Base-by-base conservation (phyloP, 129 eudicot genomes). In the Tagetes erecta region DNA sequence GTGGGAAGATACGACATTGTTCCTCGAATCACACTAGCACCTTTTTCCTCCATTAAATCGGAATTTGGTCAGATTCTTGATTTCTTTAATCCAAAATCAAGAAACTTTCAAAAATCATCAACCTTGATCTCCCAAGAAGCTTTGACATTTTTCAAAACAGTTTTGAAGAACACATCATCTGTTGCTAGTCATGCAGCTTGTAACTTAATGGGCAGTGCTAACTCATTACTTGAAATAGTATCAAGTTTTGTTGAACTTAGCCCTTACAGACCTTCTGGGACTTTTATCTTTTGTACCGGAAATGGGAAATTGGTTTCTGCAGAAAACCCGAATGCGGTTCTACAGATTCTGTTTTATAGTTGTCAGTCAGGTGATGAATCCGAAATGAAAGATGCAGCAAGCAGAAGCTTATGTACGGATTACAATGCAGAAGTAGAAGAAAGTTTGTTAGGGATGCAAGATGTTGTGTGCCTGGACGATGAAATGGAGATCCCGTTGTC, bases 261-360 rank as follows among this genome's bases (percentile, higher is more conserved):
- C 72, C 97, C 98, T 14, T 90, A 93, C 71, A 86, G 96, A 77
- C 96, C 98, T 75, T 90, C 84, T 37, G 98, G 98, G 10, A 83
- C 71, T 0, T 93, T 74, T 36, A 71, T 93, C 8, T 90, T 93
- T 84, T 86, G 91, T 67, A 82, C 86, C 10, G 86, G 94, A 1
- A 85, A 78, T 45, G 91, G 90, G 67, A 88, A 78, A 60, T 41
- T 86, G 31, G 79, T 88, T 46, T 82, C 77, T 4, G 68, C 86
- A 39, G 75, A 80, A 7, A 93, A 93, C 40, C 77, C 97, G 8
- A 84, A 93, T 51, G 84, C 97, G 1, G 89, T 90, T 42, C 84
- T 90, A 53, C 98, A 93, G 70, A 42, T 85, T 77, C 40, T 93
- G 83, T 90, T 87, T 74, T 86, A 79, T 63, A 59, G 83, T 71